phyloP scores from a whole-genome alignment of 257 asterid genomes.

The Rhazya stricta region DNA sequence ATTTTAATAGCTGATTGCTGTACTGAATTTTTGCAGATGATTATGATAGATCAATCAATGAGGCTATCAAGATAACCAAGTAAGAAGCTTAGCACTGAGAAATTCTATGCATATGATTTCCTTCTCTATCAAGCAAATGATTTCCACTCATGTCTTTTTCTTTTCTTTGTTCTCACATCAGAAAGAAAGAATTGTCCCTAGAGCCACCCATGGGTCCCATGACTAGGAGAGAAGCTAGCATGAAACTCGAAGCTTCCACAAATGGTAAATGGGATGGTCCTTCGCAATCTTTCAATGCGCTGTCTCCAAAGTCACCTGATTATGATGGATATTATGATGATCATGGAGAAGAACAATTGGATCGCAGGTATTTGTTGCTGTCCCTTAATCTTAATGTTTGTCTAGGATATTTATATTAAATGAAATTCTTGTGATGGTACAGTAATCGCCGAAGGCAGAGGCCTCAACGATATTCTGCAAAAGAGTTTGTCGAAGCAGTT shows the following conservation, averaged over 20 bases:
- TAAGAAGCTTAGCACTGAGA: constrained; percentile 31
- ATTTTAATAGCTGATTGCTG: constrained; percentile 19
- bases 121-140: background rate
- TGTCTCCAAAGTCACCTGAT: constrained; percentile 58
- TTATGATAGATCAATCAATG: constrained; percentile 85
- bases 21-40: constrained; percentile 58
- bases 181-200: constrained; percentile 57
- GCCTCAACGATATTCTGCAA: constrained; percentile 71
- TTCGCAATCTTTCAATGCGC: constrained; percentile 48
- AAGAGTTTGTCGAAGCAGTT: constrained; percentile 63
- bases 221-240: constrained; percentile 43
- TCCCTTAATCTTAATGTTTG: background rate
- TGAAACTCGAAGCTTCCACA: constrained; percentile 45
- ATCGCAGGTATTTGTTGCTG: constrained; percentile 53
- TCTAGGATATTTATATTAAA: constrained; percentile 4
- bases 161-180: constrained; percentile 25
- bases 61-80: constrained; percentile 94
- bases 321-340: constrained; percentile 54
- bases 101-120: constrained; percentile 1
- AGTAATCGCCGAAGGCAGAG: constrained; percentile 82
- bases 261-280: constrained; percentile 70
- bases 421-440: constrained; percentile 17
- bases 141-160: background rate
- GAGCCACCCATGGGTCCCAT: constrained; percentile 48
- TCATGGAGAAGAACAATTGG: constrained; percentile 43